Conservation (phyloP, 176 grass and related monocot genomes). For the Saccharum officinarum region DNA sequence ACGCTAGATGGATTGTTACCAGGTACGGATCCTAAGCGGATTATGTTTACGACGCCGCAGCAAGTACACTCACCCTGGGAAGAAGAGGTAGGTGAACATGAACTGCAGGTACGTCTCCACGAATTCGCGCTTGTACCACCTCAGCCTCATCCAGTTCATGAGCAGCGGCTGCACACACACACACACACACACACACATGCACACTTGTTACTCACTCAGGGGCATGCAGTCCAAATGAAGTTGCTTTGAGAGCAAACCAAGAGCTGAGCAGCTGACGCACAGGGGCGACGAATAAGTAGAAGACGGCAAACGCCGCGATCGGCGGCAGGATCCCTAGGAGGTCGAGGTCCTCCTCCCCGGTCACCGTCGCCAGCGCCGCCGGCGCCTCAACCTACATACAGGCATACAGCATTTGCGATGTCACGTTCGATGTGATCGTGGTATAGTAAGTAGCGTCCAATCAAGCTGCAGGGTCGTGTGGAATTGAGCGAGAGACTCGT, state of each 20-base stretch:
- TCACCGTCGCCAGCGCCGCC: slow-evolving; percentile 67
- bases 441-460: not conserved
- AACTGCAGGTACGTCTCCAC: slow-evolving; percentile 87
- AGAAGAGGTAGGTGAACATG: slow-evolving; percentile 92
- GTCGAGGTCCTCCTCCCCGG: slow-evolving; percentile 74
- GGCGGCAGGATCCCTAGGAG: slow-evolving; percentile 62
- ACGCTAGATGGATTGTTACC: not conserved
- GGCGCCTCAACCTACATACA: slow-evolving; percentile 55
- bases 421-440: not conserved
- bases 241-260: not conserved
- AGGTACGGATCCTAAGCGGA: not conserved
- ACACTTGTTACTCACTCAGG: slow-evolving; percentile 2
- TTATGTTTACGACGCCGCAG: not conserved
- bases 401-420: not conserved
- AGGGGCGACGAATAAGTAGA: slow-evolving; percentile 70
- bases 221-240: not conserved
- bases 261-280: slow-evolving; percentile 36
- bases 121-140: slow-evolving; percentile 87
- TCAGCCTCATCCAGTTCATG: slow-evolving; percentile 86
- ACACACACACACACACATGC: not conserved
- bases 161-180: slow-evolving; percentile 65
- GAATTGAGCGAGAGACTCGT: not conserved
- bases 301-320: slow-evolving; percentile 49
- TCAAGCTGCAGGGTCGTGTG: not conserved
- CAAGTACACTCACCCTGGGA: slow-evolving; percentile 53